These are phyloP conservation scores for Triadica sebifera DNA, from an alignment of 345 rosid species.

Conservation along the genomic window DNA sequence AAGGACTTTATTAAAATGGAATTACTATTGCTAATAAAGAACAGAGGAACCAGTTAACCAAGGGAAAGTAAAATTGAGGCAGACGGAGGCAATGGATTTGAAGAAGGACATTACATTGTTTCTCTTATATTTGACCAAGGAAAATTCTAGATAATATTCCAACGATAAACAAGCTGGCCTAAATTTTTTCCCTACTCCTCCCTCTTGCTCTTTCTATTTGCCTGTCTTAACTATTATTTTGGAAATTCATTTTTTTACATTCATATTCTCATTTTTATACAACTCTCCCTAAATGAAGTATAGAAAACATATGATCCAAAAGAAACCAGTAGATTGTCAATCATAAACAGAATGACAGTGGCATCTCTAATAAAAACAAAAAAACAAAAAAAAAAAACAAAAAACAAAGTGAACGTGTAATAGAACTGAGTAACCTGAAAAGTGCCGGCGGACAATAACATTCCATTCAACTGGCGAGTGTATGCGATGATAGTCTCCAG, in stretches of 20 bases:
- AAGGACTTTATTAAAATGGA: background rate
- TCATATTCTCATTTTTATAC: background rate
- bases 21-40: background rate
- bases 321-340: background rate
- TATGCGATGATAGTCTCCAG: constrained; percentile 90
- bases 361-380: background rate
- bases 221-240: background rate
- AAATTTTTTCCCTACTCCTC: background rate
- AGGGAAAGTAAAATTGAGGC: background rate
- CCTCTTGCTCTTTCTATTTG: background rate
- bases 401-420: background rate
- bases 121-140: background rate
- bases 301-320: background rate
- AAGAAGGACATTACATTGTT: background rate
- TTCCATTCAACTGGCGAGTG: constrained; percentile 96
- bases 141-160: background rate
- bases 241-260: background rate
- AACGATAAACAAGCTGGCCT: background rate
- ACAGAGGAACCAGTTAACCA: background rate
- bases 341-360: background rate
- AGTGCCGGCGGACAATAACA: constrained; percentile 76
- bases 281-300: background rate
- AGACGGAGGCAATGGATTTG: background rate
- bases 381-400: background rate
- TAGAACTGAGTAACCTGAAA: constrained; percentile 56